phyloP scores from a whole-genome alignment of 1,284 basidiomycete genomes.

The Ustilago vetiveriae region DNA sequence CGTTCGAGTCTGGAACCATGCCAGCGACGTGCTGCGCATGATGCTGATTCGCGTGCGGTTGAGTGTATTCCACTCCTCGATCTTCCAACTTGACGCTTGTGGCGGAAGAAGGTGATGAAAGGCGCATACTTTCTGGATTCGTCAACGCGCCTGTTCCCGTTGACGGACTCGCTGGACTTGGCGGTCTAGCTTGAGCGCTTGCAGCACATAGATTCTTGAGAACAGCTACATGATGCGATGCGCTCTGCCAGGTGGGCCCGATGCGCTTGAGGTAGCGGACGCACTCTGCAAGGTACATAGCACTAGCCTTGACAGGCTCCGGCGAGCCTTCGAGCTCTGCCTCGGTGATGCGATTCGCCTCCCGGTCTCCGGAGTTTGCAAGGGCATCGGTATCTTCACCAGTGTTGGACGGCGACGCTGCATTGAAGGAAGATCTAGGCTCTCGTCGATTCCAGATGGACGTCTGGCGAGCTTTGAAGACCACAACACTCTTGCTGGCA shows the following conservation, averaged over 20 bases:
- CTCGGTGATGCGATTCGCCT: conserved; percentile 14
- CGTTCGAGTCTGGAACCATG: not conserved
- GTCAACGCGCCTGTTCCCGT: not conserved
- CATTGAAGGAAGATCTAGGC: conserved; percentile 1
- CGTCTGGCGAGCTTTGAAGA: conserved; percentile 43
- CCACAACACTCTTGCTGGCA: conserved; percentile 34
- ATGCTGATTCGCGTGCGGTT: not conserved
- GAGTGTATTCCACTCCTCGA: not conserved
- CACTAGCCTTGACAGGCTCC: conserved; percentile 40
- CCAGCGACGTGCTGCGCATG: too few species aligned
- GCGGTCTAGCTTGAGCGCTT: conserved; percentile 34
- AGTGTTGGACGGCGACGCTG: not conserved
- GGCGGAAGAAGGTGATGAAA: too few species aligned
- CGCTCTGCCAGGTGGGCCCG: conserved; percentile 46
- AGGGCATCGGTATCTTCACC: conserved; percentile 16
- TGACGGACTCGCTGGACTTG: conserved; percentile 4
- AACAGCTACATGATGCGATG: conserved; percentile 45
- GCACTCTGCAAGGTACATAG: conserved; percentile 38
- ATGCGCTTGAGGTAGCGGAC: conserved; percentile 43
- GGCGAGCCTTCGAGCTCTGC: conserved; percentile 35
- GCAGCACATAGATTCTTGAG: conserved; percentile 34
- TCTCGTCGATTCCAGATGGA: conserved; percentile 22
- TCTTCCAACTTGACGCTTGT: conserved; percentile 4
- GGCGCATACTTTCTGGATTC: not conserved
- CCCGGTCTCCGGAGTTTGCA: conserved; percentile 9